Conservation (phyloP, 495 filamentous ascomycete genomes). For the Lepidopterella palustris region DNA sequence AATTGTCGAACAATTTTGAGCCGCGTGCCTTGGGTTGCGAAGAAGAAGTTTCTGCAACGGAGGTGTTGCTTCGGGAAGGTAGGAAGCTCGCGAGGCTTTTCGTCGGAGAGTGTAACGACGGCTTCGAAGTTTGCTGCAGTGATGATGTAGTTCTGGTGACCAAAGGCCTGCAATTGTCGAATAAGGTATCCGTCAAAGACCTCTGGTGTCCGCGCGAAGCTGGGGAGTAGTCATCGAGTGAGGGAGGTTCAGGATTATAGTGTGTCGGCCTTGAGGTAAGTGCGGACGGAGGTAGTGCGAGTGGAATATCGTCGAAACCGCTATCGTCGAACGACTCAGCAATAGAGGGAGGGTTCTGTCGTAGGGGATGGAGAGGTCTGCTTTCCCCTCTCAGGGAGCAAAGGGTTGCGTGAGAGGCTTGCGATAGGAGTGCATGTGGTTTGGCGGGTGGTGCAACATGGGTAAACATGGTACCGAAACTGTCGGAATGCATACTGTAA, state of each 20-base stretch:
- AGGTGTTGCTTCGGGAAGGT: slow-evolving; percentile 14
- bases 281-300: slow-evolving; percentile 25
- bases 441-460: slow-evolving; percentile 1
- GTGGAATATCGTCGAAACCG: slow-evolving; percentile 12
- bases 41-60: background rate
- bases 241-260: slow-evolving; percentile 22
- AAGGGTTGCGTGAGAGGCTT: slow-evolving; percentile 22
- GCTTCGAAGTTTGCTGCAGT: slow-evolving; percentile 21
- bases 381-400: slow-evolving; percentile 15
- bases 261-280: slow-evolving; percentile 20
- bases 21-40: slow-evolving; percentile 17
- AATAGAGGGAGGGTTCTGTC: slow-evolving; percentile 8
- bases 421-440: slow-evolving; percentile 5
- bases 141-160: slow-evolving; percentile 20
- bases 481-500: background rate
- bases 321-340: slow-evolving; percentile 19
- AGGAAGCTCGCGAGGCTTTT: slow-evolving; percentile 27
- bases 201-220: slow-evolving; percentile 15
- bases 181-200: slow-evolving; percentile 23
- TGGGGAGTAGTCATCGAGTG: slow-evolving; percentile 12
- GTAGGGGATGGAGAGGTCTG: slow-evolving; percentile 7
- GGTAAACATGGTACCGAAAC: slow-evolving; percentile 4
- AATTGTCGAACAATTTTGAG: slow-evolving; percentile 16
- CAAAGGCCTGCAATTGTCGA: slow-evolving; percentile 25
- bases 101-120: slow-evolving; percentile 25